Percentiles rank a stretch among this genome's conserved stretches.
These are phyloP conservation scores for Chiua virens DNA, from an alignment of 768 basidiomycete genomes.

Conservation along the genomic window DNA sequence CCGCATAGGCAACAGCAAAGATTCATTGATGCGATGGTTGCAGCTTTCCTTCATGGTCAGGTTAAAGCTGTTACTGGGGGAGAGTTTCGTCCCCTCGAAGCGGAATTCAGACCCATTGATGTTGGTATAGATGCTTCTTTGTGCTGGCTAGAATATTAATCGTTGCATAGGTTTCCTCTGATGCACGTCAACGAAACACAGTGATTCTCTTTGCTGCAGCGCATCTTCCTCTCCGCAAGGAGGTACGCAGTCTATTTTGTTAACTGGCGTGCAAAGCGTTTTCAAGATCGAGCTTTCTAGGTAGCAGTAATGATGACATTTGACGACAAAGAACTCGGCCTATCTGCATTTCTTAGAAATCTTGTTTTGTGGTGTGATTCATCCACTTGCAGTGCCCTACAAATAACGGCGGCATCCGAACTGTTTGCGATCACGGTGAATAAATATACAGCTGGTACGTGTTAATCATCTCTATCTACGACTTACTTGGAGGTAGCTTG, in stretches of 20 bases:
- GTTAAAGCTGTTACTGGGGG: slow-evolving; percentile 54
- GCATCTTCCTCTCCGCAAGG: slow-evolving; percentile 61
- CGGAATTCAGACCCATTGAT: slow-evolving; percentile 48
- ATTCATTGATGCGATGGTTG: slow-evolving; percentile 45
- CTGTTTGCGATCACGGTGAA: slow-evolving; percentile 73
- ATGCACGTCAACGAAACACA: slow-evolving; percentile 55
- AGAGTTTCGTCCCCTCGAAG: slow-evolving; percentile 39
- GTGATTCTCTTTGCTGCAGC: slow-evolving; percentile 67
- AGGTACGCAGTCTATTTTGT: slow-evolving; percentile 43
- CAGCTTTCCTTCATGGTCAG: slow-evolving; percentile 43
- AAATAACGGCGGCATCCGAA: slow-evolving; percentile 56
- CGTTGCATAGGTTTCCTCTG: slow-evolving; percentile 15
- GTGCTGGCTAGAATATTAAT: neutral
- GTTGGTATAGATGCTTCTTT: slow-evolving; percentile 35
- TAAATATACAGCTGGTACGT: slow-evolving; percentile 68
- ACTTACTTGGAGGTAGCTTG: neutral
- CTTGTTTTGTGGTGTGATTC: slow-evolving; percentile 63
- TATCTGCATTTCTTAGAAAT: slow-evolving; percentile 50
- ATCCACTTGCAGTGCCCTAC: slow-evolving; percentile 45
- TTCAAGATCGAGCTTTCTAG: slow-evolving; percentile 34
- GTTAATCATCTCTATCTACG: neutral
- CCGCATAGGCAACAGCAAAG: slow-evolving; percentile 54
- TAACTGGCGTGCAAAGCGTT: neutral
- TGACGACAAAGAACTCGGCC: slow-evolving; percentile 40
- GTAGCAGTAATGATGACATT: slow-evolving; percentile 29